Percentiles rank a stretch among this genome's conserved stretches.
These are phyloP conservation scores for Castanea mollissima DNA, from an alignment of 306 rosid genomes.

Conservation along the genomic window DNA sequence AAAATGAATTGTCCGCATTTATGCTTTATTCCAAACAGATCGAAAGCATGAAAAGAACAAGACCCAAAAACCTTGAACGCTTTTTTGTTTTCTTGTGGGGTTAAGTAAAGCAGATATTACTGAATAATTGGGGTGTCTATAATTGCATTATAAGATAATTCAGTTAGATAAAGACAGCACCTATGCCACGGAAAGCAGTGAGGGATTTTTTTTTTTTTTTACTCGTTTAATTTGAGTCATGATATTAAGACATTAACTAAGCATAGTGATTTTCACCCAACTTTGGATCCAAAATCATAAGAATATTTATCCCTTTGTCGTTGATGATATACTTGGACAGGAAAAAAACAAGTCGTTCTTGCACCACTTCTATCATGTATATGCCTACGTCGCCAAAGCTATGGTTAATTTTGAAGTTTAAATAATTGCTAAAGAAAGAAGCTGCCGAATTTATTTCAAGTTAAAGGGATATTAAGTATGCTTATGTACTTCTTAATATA, in stretches of 20 bases:
- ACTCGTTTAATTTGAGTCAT: not conserved
- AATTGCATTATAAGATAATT: not conserved
- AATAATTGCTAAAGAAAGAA: too few species aligned
- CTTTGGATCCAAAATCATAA: not conserved
- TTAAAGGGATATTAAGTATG: too few species aligned
- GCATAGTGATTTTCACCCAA: not conserved
- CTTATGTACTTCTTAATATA: too few species aligned
- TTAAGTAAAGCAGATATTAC: not conserved
- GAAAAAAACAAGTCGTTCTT: not conserved
- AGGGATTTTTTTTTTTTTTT: not conserved
- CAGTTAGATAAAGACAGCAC: not conserved
- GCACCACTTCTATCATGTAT: not conserved
- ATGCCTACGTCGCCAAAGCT: too few species aligned
- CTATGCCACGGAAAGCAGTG: not conserved
- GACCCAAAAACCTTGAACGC: constrained; percentile 13
- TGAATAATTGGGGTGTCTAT: not conserved
- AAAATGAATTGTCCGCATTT: not conserved
- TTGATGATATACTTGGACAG: not conserved
- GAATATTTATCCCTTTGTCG: not conserved
- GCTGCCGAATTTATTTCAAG: too few species aligned
- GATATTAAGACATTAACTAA: not conserved
- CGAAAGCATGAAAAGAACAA: constrained; percentile 4
- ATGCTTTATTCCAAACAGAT: constrained; percentile 4
- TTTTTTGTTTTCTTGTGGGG: not conserved
- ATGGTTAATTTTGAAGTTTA: too few species aligned